A percentile compares a stretch with the other conserved stretches of the same genome.
Conservation (phyloP, 441 rosid species). For the Populus hybrid region DNA sequence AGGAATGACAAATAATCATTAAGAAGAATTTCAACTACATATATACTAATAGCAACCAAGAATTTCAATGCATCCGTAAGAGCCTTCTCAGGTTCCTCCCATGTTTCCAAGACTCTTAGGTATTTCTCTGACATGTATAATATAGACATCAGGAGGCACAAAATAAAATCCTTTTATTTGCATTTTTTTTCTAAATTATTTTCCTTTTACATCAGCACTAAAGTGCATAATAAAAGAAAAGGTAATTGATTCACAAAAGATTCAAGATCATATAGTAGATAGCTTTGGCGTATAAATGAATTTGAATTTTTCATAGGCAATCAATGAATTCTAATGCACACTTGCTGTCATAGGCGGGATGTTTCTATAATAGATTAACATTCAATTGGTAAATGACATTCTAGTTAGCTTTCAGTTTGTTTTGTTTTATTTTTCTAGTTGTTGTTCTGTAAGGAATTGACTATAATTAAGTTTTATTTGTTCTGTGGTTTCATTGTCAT, state of each 20-base stretch:
- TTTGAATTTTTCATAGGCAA: constrained; percentile 61
- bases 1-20: neutral
- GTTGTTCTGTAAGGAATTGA: too few relatives aligned
- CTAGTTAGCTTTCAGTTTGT: too few relatives aligned
- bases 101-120: constrained; percentile 70
- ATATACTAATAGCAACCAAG: neutral
- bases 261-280: constrained; percentile 62
- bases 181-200: neutral
- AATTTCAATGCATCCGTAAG: constrained; percentile 67
- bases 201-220: neutral
- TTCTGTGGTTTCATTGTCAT: too few relatives aligned
- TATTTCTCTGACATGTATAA: constrained; percentile 87
- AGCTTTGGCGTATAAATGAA: constrained; percentile 90
- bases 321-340: constrained; percentile 56
- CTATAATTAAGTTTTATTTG: too few relatives aligned
- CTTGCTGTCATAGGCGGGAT: too few relatives aligned
- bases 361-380: too few relatives aligned
- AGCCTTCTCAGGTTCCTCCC: constrained; percentile 87
- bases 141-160: constrained; percentile 9
- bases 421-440: too few relatives aligned
- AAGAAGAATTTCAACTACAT: neutral
- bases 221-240: neutral
- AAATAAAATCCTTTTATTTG: neutral
- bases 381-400: too few relatives aligned
- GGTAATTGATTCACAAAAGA: neutral